phyloP scores from a whole-genome alignment of 2,329 filamentous ascomycete species.

The Ophiocordyceps camponoti-saundersi region DNA sequence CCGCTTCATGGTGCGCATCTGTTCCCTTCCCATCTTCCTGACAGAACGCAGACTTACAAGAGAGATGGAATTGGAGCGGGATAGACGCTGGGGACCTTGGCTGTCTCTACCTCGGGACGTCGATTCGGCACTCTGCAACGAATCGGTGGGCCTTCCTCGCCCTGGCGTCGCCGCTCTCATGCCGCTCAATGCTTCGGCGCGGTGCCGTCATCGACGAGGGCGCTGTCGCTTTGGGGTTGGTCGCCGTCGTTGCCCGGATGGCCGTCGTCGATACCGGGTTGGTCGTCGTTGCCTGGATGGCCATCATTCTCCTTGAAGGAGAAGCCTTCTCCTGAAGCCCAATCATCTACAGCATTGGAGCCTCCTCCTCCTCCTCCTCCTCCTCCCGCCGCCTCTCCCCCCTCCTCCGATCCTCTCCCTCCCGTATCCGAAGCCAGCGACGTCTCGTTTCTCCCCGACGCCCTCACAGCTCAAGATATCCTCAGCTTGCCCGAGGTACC shows the following conservation, averaged over 20 bases:
- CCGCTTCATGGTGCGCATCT: slow-evolving; percentile 6
- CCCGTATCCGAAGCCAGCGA: slow-evolving; percentile 12
- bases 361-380: no score
- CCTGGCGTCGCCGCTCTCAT: background rate
- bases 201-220: slow-evolving; percentile 12
- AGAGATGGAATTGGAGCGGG: no score
- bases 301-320: background rate
- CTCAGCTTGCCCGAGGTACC: slow-evolving; percentile 54
- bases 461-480: slow-evolving; percentile 23
- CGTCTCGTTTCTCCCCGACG: slow-evolving; percentile 15
- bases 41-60: background rate
- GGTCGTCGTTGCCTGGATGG: slow-evolving; percentile 3
- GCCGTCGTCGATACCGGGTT: slow-evolving; percentile 6
- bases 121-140: background rate
- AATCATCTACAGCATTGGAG: background rate
- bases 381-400: background rate
- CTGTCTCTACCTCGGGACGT: background rate
- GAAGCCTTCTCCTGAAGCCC: background rate
- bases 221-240: slow-evolving; percentile 18
- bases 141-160: background rate
- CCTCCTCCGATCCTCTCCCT: slow-evolving; percentile 8
- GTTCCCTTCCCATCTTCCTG: background rate
- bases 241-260: slow-evolving; percentile 5
- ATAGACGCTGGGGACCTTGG: background rate
- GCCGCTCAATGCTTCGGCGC: slow-evolving; percentile 4